Evolutionary conservation across 495 filamentous ascomycete genomes (phyloP).

Genomic region (Lepidopterella palustris): DNA sequence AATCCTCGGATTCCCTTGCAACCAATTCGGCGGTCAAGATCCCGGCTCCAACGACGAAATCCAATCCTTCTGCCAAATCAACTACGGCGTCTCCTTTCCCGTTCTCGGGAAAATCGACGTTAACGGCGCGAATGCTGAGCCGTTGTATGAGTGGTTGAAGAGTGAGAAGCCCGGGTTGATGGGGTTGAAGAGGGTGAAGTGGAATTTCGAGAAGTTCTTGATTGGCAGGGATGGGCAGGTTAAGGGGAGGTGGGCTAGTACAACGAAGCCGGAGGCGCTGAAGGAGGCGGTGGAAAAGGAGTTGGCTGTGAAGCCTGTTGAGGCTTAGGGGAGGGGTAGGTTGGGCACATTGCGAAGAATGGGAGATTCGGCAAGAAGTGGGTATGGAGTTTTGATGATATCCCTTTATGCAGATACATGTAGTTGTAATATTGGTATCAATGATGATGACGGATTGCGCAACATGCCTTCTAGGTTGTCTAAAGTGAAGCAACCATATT

Average conservation of each 20-base stretch:
- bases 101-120: slow-evolving; percentile 88
- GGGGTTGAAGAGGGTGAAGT: slow-evolving; percentile 85
- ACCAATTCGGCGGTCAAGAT: slow-evolving; percentile 91
- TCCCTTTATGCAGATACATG: no score
- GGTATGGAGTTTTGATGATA: no score
- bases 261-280: slow-evolving; percentile 75
- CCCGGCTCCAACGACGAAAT: slow-evolving; percentile 86
- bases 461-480: no score
- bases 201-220: slow-evolving; percentile 98
- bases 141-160: slow-evolving; percentile 87
- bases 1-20: slow-evolving; percentile 95
- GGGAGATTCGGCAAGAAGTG: no score
- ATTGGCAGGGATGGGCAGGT: slow-evolving; percentile 81
- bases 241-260: slow-evolving; percentile 72
- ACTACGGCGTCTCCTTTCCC: slow-evolving; percentile 94
- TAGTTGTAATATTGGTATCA: no score
- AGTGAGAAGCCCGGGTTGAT: slow-evolving; percentile 71
- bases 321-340: neutral
- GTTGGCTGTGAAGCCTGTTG: slow-evolving; percentile 37
- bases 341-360: no score
- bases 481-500: no score
- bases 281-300: slow-evolving; percentile 69
- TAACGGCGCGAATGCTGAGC: slow-evolving; percentile 75
- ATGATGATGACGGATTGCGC: no score
- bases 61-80: slow-evolving; percentile 83